phyloP scores from a whole-genome alignment of 306 rosid genomes.

The Castanea crenata region DNA sequence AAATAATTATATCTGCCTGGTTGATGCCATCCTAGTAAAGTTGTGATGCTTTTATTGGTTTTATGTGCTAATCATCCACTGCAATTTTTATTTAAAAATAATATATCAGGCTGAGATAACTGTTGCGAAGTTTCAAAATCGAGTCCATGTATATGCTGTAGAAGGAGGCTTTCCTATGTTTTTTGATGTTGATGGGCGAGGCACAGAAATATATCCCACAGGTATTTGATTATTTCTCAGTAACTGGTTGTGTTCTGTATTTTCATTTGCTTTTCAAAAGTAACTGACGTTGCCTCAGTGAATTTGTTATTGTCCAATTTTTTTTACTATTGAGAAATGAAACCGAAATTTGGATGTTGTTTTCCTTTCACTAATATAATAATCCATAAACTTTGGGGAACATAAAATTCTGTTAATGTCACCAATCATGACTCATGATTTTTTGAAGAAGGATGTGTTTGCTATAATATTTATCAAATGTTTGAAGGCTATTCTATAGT shows the following conservation, averaged over 20 bases:
- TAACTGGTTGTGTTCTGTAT: neutral
- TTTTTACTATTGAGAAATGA: neutral
- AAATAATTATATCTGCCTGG: neutral
- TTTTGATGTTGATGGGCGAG: slow-evolving; percentile 83
- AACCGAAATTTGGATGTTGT: neutral
- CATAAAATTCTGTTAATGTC: neutral
- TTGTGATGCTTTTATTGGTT: neutral
- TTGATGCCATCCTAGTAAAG: neutral
- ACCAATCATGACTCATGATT: neutral
- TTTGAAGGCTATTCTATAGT: neutral
- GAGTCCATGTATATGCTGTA: slow-evolving; percentile 66
- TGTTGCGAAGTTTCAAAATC: slow-evolving; percentile 76
- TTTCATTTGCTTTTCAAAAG: neutral
- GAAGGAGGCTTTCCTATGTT: slow-evolving; percentile 83
- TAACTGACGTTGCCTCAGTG: neutral
- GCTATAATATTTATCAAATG: neutral
- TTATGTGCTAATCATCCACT: neutral
- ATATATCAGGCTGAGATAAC: slow-evolving; percentile 62
- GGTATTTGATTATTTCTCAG: slow-evolving; percentile 33
- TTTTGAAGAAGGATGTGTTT: neutral
- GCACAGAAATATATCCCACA: slow-evolving; percentile 75
- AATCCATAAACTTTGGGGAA: neutral
- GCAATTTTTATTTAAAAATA: neutral
- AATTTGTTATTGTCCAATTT: neutral
- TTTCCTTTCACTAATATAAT: neutral